A percentile compares a stretch with the other conserved stretches of the same genome.
Evolutionary conservation across 2,329 filamentous ascomycete species (phyloP).

Genomic region (Neopestalotiopsis sp.): DNA sequence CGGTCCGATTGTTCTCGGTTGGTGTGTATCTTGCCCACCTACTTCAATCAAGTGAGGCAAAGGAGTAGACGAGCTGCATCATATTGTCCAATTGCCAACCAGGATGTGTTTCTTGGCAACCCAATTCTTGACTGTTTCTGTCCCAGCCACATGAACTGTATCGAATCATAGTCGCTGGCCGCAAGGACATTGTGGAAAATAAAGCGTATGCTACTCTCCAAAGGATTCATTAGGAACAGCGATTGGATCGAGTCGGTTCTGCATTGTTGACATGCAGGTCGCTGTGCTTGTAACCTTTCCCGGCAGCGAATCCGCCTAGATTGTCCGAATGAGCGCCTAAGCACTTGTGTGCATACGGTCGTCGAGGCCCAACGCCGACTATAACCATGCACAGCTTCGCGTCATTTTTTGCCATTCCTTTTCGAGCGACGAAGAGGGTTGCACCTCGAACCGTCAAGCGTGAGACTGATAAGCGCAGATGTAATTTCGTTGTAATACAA

Average conservation of each 20-base stretch:
- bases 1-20: not conserved
- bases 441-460: not conserved
- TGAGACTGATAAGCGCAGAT: not conserved
- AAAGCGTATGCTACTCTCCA: not conserved
- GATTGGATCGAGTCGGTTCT: slow-evolving; percentile 2
- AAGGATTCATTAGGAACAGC: not conserved
- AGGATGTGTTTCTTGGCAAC: not conserved
- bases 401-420: not conserved
- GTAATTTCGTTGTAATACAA: not conserved
- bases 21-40: not conserved
- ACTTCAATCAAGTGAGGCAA: not conserved
- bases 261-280: slow-evolving; percentile 10
- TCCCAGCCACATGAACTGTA: not conserved
- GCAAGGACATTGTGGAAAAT: not conserved
- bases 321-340: slow-evolving; percentile 12
- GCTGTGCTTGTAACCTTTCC: slow-evolving; percentile 1
- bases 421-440: not conserved
- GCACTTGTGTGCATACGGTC: slow-evolving; percentile 10
- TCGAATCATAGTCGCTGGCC: not conserved
- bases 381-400: not conserved
- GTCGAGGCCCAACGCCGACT: slow-evolving; percentile 10
- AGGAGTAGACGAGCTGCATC: not conserved
- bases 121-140: not conserved
- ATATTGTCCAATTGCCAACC: not conserved
- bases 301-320: slow-evolving; percentile 3